Percentiles rank a stretch among this genome's conserved stretches.
Conservation (phyloP, 2,329 filamentous ascomycete genomes). For the Xylariaceae sp. region DNA sequence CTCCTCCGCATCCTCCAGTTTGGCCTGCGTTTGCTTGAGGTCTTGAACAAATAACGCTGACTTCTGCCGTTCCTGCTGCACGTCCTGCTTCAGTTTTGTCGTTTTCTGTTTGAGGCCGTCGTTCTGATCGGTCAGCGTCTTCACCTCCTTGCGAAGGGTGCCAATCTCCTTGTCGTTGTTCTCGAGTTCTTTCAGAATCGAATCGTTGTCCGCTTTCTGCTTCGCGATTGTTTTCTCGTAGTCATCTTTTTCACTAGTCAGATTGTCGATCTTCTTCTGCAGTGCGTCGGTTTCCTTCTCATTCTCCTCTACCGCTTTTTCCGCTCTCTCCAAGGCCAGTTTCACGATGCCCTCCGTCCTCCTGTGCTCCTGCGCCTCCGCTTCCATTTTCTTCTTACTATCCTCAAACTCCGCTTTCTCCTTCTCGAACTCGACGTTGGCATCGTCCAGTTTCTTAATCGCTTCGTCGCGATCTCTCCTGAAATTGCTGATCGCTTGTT, state of each 20-base stretch:
- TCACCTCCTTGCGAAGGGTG: not conserved
- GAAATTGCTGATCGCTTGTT: not conserved
- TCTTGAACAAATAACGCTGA: too few relatives aligned
- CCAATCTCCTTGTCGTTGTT: not conserved
- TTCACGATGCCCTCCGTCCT: not conserved
- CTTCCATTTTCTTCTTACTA: not conserved
- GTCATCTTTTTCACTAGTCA: not conserved
- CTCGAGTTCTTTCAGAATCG: too few relatives aligned
- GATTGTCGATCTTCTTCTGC: not conserved
- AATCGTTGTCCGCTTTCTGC: not conserved
- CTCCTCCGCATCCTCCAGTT: too few relatives aligned
- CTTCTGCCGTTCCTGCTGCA: too few relatives aligned
- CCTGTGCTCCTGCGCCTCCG: not conserved
- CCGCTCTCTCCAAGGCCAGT: not conserved
- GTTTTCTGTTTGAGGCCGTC: too few relatives aligned
- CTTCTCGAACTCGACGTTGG: not conserved
- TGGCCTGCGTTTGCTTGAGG: too few relatives aligned
- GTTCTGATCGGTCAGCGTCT: too few relatives aligned
- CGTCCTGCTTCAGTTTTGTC: too few relatives aligned
- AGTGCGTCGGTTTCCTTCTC: not conserved
- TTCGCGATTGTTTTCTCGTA: not conserved
- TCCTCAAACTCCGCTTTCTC: not conserved
- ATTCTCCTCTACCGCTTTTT: not conserved
- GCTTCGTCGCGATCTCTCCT: not conserved
- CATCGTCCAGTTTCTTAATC: not conserved